Evolutionary conservation across 352 stramenopile genomes (phyloP), one percentile per base, ranked within the genome.

Genomic region (Globisporangium ultimum): DNA sequence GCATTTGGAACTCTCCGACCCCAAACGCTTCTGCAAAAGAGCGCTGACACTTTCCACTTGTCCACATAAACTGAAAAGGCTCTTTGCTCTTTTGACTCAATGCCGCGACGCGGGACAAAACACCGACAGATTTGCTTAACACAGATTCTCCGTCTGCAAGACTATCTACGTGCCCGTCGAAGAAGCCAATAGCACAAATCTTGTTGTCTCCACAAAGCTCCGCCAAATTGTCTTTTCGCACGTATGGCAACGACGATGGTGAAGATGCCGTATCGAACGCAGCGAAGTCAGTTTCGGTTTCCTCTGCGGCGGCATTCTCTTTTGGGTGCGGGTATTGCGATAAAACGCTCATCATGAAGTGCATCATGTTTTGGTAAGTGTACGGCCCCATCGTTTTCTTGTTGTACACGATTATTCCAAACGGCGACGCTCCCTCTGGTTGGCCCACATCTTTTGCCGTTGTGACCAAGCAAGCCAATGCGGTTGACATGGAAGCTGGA

Each of bases 161-260:
- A 0, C 72, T 87, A 41, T 86, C 71, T 2, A 77, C 41, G 53
- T 90, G 78, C 9, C 80, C 68, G 28, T 88, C 76, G 22, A 90
- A 87, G 53, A 93, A 90, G 12, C 78, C 81, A 46, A 93, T 89
- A 6, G 76, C 81, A 63, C 84, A 93, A 55, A 93, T 87, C 24
- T 77, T 86, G 61, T 72, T 84, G 51, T 74, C 78, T 7, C 52
- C 54, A 49, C 84, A 93, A 0, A 84, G 55, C 4, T 76, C 43
- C 18, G 74, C 66, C 12, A 88, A 41, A 48, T 85, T 88, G 10
- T 79, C 63, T 47, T 78, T 80, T 10, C 55, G 72, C 53, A 91
- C 11, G 36, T 88, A 86, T n/a, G 78, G 76, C 14, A 88, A 68
- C 41, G 68, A 49, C 7, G 66, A 49, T 20, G 62, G 53, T 0